Percentiles rank a stretch among this genome's conserved stretches.
These are phyloP conservation scores for Lecanicillium sp. DNA, from an alignment of 2,329 filamentous ascomycete genomes.

Conservation along the genomic window DNA sequence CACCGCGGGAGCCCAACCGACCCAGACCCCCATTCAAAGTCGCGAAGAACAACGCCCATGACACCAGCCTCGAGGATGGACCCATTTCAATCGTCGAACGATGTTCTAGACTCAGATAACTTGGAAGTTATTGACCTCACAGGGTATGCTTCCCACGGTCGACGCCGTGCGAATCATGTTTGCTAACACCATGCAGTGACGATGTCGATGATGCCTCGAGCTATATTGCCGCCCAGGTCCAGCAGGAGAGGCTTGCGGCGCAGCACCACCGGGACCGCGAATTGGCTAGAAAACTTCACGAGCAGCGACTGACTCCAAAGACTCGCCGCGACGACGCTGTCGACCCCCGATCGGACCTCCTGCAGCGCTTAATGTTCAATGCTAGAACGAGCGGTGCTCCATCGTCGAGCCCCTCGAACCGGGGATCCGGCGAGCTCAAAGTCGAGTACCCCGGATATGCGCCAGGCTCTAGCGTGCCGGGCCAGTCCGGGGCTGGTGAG, in stretches of 20 bases:
- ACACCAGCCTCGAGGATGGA: background rate
- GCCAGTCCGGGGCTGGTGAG: no score
- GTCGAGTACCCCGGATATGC: background rate
- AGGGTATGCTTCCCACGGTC: slow-evolving; percentile 27
- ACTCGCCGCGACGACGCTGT: background rate
- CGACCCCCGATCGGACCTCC: slow-evolving; percentile 19
- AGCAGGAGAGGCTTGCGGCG: slow-evolving; percentile 26
- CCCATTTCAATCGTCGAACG: background rate
- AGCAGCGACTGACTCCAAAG: slow-evolving; percentile 14
- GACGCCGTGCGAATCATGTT: slow-evolving; percentile 4
- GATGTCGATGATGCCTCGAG: slow-evolving; percentile 27
- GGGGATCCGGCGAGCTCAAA: background rate
- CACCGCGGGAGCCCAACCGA: slow-evolving; percentile 2
- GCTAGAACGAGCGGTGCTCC: slow-evolving; percentile 19
- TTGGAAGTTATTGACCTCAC: slow-evolving; percentile 35
- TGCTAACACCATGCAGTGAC: slow-evolving; percentile 24
- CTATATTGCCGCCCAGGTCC: slow-evolving; percentile 29
- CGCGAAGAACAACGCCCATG: slow-evolving; percentile 25
- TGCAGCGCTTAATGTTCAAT: slow-evolving; percentile 25
- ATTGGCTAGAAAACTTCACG: slow-evolving; percentile 24
- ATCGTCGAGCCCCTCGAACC: background rate
- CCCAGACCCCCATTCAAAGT: slow-evolving; percentile 11
- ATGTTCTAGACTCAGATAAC: slow-evolving; percentile 15
- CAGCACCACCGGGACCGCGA: slow-evolving; percentile 25
- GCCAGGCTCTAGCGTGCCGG: no score